Base-by-base conservation (phyloP, 2,329 filamentous ascomycete species). In the Penicillium verrucosum region DNA sequence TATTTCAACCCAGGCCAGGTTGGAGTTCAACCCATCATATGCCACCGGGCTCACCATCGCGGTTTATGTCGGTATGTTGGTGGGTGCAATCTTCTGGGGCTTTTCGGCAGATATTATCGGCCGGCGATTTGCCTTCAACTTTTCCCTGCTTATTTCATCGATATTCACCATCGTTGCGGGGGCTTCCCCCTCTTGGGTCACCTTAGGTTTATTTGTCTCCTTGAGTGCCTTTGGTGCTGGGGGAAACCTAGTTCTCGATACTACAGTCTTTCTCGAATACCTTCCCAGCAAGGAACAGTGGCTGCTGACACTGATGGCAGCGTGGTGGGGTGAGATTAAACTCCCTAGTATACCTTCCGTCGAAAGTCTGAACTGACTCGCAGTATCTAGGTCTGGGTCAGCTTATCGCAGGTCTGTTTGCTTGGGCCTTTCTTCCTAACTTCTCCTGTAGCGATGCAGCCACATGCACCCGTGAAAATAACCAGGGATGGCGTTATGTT, bases 101-200 rank as follows among this genome's bases (percentile, higher is more conserved):
- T 72, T 88, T 30, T 80, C 79, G 3, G 86, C 85, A 23, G 87
- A 90, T 65, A 80, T 89, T 34, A 85, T 89, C 58, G 87, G 87
- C 6, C 80, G 87, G 42, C 82, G 83, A 60, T 84, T 83, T 61
- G 87, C 87, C 5, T 90, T 90, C 75, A 89, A 89, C 65, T 73
- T 83, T 23, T 85, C 84, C 2, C 76, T 89, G 11, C 80, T 89
- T 64, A 77, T 89, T 55, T 86, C 82, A 65, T 82, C 83, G 4
- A 68, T 84, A 6, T 85, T 86, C 47, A 81, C 81, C 30, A 83
- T 89, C 52, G 75, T 88, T 0, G 87, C 86, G 0, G 89, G 87
- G 4, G 84, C 82, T 1, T 81, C 84, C 57, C 87, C 88, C 1
- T 88, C 80, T 60, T 92, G 86, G 85, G 74, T 81, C 2, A 81